Evolutionary conservation across 106 monocot genomes (phyloP).

Genomic region (Dendrobium catenatum): DNA sequence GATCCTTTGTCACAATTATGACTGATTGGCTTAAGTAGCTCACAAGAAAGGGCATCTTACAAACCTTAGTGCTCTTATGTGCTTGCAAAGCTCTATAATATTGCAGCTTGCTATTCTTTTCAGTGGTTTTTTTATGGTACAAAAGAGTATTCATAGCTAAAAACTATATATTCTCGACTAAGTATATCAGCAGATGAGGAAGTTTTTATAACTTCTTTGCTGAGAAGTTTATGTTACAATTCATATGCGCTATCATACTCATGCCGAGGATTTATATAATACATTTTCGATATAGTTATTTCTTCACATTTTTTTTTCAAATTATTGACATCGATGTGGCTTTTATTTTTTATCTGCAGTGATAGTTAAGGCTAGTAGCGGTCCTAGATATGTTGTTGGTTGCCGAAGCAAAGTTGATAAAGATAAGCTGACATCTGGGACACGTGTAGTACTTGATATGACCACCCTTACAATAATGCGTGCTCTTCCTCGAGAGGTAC

Average conservation of each 20-base stretch:
- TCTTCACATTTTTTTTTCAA: neutral
- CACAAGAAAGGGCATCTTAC: neutral
- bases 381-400: conserved; percentile 99
- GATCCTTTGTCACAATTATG: no score
- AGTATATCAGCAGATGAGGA: neutral
- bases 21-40: neutral
- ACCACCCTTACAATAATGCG: conserved; percentile 98
- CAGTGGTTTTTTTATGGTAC: neutral
- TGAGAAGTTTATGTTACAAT: neutral
- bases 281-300: neutral
- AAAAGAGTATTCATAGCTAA: neutral
- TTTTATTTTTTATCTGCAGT: conserved; percentile 30
- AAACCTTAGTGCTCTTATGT: neutral
- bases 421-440: conserved; percentile 88
- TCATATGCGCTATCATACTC: neutral
- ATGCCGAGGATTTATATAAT: no score
- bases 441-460: conserved; percentile 98
- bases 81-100: neutral
- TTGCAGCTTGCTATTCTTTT: neutral
- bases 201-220: neutral
- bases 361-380: conserved; percentile 97
- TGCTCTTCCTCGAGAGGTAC: conserved; percentile 92
- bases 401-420: conserved; percentile 97
- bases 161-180: neutral
- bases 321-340: neutral